Base-by-base conservation (phyloP, 306 rosid genomes). In the Ormosia emarginata region DNA sequence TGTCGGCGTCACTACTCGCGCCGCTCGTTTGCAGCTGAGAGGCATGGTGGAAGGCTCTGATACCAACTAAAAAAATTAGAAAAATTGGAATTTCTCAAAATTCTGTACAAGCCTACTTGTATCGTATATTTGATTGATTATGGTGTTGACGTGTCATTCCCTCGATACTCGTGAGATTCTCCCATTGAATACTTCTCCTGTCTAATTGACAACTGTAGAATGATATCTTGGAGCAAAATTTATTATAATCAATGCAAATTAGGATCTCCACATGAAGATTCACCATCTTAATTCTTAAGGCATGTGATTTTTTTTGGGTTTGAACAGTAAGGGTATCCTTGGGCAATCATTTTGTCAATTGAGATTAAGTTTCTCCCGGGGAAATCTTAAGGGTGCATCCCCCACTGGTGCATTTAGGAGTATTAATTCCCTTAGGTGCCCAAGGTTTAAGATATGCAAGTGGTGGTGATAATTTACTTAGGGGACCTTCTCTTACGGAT, bases 351-450 rank as follows among this genome's bases (percentile, higher is more conserved):
- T 59, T 11, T 30, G 15, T 30, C 40, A 59, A 3, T 15, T 8
- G 5, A 11, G 66, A 64, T 55, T 67, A 18, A 44, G 64, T 67
- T 43, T 52, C 46, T 57, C 18, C 39, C 17, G 8, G 2, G 37
- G 50, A 3, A 75, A 63, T 41, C 74, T 63, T 73, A 63, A 52
- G 58, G 47, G 58, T 4, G 33, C 63, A 34, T n/a, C 56, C 64
- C 69, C 73, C 53, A 12, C 55, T 66, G 67, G 71, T 69, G 68
- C 62, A 70, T 62, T 71, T 37, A 63, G 74, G 46, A 18, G 66
- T 37, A 61, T 47, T n/a, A 32, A n/a, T 59, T 68, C 10, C 63
- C 67, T 37, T 59, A 24, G 61, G 44, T 61, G 77, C 43, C 43
- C 53, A 78, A 39, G 39, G 29, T 50, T 52, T 71, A 72, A 58